Base-by-base conservation (phyloP, 2,329 filamentous ascomycete genomes). In the Neofusicoccum ribis region DNA sequence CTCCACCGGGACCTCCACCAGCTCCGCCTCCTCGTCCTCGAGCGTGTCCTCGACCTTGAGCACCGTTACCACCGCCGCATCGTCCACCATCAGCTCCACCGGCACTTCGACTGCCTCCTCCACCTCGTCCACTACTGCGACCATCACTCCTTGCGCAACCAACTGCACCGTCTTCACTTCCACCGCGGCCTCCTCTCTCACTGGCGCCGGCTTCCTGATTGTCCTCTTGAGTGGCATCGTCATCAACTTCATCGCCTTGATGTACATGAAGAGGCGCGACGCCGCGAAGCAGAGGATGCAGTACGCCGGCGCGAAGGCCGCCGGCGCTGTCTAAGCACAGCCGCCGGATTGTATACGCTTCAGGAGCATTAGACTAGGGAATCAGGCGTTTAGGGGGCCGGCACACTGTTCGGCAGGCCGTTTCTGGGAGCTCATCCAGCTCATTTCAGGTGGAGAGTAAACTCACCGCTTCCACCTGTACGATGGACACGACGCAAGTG, bases 131-230 rank as follows among this genome's bases (percentile, higher is more conserved):
- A 9, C 27, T 23, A 34, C 61, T 9, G 43, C 23, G 12, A 39
- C 61, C 39, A 11, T 64, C 39, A 64, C 61, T 17, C 49, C 49
- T n/a, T 64, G 61, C 50, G 15, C 56, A 15, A 34, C 61, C 36
- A 37, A 64, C 49, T 64, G 61, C 41, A 56, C 49, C 39, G 36
- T 64, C 49, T 64, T 54, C 50, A 64, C 39, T 11, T 64, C 61
- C 12, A 41, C 31, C 50, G 6, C 2, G 7, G 49, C 27, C 12
- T 44, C 61, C 17, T 64, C 61, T 9, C 31, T 64, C 17, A 37
- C 46, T 5, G 61, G 61, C 39, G 61, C 39, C 27, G 50, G 41
- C 27, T n/a, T 52, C 23, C 7, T 20, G 31, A 27, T 64, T n/a
- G 14, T 46, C 31, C 56, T 64, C 17, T 1, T 47, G 15, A n/a